These are phyloP conservation scores for Acanthamoeba sp. DNA, from an alignment of 208 protist species.

Conservation along the genomic window DNA sequence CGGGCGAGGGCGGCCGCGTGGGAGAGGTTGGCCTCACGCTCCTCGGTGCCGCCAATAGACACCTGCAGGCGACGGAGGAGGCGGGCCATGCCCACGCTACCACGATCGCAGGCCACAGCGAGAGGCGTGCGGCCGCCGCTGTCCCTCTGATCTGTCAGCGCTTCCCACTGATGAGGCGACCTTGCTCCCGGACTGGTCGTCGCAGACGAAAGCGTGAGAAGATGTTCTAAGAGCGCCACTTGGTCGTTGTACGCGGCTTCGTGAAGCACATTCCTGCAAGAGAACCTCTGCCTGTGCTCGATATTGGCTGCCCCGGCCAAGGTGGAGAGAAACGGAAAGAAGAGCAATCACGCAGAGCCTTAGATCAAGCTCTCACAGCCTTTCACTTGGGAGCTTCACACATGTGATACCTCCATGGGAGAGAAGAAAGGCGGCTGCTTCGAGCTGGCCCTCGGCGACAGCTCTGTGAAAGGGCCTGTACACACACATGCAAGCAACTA, in stretches of 20 bases:
- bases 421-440: background rate
- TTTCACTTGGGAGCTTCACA: too few species aligned
- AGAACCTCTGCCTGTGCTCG: background rate
- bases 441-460: background rate
- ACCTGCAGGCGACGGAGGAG: background rate
- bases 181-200: background rate
- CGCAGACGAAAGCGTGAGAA: background rate
- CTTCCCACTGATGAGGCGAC: background rate
- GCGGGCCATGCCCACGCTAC: background rate
- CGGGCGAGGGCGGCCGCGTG: too few species aligned
- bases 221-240: background rate
- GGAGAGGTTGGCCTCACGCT: background rate
- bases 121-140: background rate
- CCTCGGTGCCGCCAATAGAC: too few species aligned
- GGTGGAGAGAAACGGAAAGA: too few species aligned
- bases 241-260: background rate
- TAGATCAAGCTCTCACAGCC: too few species aligned
- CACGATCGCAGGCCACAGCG: background rate
- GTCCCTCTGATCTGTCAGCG: background rate
- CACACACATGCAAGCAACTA: background rate
- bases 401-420: background rate
- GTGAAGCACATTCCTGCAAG: background rate
- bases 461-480: background rate
- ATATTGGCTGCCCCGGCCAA: background rate
- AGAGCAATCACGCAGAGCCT: too few species aligned